Base-by-base conservation (phyloP, 345 rosid genomes). In the Hypericum perforatum region DNA sequence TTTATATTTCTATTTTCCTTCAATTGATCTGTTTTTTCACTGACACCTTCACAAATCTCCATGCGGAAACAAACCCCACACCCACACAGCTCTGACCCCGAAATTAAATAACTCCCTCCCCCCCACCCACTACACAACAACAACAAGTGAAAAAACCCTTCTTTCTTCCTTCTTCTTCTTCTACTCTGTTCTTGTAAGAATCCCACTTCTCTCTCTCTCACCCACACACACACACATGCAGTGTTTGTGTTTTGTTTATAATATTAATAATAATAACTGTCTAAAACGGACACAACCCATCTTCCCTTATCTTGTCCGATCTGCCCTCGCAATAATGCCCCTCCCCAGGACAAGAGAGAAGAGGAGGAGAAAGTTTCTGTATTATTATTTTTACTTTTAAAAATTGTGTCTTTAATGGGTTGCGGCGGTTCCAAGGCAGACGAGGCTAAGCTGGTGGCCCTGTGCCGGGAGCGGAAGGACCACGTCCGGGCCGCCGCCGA, bases 391-490 rank as follows among this genome's bases (percentile, higher is more conserved):
- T 52, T 32, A 16, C 36, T 42, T 52, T 45, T 45, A 22, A 49
- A n/a, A 7, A 6, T 12, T 2, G 48, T 44, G 11, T 14, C 16
- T 16, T 11, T 32, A 11, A 88, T 91, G 98, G 98, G 98, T 70
- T 91, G 98, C 65, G 91, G 87, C 68, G 87, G 73, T 47, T 91
- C 98, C 71, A 91, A 91, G 56, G 79, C 76, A 16, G 98, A 87
- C 54, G 81, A 86, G 55, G 73, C 78, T 57, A 75, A 82, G 41
- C 74, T 86, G 16, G 96, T 87, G 58, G 71, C 69, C 11, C 86
- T 82, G 61, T 86, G 98, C 60, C 71, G 82, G 37, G 85, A 91
- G 58, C 78, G 98, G 15, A 86, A 78, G 50, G 74, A 91, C 45
- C 74, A 78, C 4, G 66, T 86, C 37, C 84, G 76, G 53, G 84